Conservation (phyloP, 192 early-diverging fungal species). For the Rhizoclosmatium globosum region DNA sequence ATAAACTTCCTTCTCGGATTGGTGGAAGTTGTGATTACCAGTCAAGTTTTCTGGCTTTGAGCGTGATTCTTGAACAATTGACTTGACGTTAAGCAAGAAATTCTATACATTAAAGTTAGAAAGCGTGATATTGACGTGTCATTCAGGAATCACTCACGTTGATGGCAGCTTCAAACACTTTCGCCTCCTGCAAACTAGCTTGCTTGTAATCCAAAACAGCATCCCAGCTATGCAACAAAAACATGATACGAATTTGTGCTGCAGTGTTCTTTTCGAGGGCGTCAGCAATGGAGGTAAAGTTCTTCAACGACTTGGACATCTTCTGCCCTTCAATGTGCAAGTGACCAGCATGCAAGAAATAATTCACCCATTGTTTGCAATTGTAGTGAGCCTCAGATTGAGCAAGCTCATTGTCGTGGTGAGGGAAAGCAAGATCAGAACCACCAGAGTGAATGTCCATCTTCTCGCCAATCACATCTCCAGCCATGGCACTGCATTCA, state of each 20-base stretch:
- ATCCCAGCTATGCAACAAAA: conserved; percentile 90
- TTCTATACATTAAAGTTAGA: conserved; percentile 61
- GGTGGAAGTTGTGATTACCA: conserved; percentile 76
- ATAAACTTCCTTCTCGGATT: conserved; percentile 77
- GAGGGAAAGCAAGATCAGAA: conserved; percentile 95
- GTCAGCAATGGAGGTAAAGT: conserved; percentile 94
- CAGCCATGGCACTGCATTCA: conserved; percentile 99
- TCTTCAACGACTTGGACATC: conserved; percentile 99
- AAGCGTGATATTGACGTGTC: not conserved
- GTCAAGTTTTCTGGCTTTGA: conserved; percentile 62
- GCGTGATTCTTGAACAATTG: conserved; percentile 73
- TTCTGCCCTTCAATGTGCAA: conserved; percentile 94
- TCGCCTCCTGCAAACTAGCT: conserved; percentile 78
- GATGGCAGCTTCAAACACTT: conserved; percentile 77
- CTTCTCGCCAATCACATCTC: conserved; percentile 83
- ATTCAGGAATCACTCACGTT: conserved; percentile 58
- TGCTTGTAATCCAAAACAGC: conserved; percentile 84
- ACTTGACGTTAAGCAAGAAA: conserved; percentile 86
- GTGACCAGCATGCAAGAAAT: conserved; percentile 97
- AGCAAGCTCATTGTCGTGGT: conserved; percentile 98
- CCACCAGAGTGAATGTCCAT: conserved; percentile 98
- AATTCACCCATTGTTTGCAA: conserved; percentile 97
- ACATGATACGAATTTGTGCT: conserved; percentile 89
- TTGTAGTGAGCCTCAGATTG: conserved; percentile 93
- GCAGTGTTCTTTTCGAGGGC: conserved; percentile 82